Percentiles rank a stretch among this genome's conserved stretches.
These are phyloP conservation scores for Botryotinia convoluta DNA, from an alignment of 2,329 filamentous ascomycete genomes.

Conservation along the genomic window DNA sequence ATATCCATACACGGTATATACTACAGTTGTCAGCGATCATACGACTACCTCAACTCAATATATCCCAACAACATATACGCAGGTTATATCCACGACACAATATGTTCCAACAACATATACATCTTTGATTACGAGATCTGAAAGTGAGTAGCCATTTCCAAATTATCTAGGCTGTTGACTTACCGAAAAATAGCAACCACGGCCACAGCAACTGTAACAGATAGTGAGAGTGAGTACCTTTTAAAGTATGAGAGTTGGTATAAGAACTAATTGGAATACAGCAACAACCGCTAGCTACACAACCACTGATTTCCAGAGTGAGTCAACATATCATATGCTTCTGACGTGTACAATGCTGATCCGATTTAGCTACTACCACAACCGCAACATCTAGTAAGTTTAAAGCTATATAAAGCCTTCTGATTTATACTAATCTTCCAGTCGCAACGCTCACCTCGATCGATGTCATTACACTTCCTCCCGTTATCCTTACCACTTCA, in stretches of 20 bases:
- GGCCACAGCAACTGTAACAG: constrained; percentile 1
- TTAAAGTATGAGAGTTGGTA: not conserved
- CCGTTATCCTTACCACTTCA: not conserved
- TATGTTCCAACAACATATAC: constrained; percentile 15
- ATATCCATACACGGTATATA: constrained; percentile 9
- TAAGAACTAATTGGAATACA: not conserved
- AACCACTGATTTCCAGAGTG: not conserved
- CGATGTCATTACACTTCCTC: not conserved
- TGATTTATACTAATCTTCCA: not conserved
- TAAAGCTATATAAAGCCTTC: not conserved
- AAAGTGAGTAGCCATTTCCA: not conserved
- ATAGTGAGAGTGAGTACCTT: constrained; percentile 9
- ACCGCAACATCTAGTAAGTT: not conserved
- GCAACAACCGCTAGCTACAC: constrained; percentile 2
- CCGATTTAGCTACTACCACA: not conserved
- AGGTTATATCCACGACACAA: constrained; percentile 3
- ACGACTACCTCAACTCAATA: constrained; percentile 3
- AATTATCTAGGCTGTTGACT: not conserved
- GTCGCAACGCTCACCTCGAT: not conserved
- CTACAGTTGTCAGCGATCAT: constrained; percentile 14
- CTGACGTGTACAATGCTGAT: not conserved
- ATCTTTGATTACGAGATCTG: constrained; percentile 15
- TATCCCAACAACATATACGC: not conserved
- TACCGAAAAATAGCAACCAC: not conserved
- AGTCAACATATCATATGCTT: not conserved